A percentile compares a stretch with the other conserved stretches of the same genome.
Evolutionary conservation across 768 basidiomycete genomes (phyloP).

Genomic region (Russula compacta): DNA sequence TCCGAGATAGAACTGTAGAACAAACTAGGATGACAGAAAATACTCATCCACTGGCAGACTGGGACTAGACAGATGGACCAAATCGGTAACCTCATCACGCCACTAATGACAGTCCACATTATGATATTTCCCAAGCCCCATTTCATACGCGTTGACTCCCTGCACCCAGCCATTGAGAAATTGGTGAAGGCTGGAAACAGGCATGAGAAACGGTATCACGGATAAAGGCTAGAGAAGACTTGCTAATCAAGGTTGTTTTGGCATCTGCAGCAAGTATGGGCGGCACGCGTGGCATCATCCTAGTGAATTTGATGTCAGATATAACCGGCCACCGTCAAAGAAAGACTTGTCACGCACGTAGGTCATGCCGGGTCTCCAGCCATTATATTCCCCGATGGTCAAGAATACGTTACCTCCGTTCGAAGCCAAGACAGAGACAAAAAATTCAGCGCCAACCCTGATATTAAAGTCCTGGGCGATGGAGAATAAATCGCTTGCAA

Average conservation of each 20-base stretch:
- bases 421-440: slow-evolving; percentile 39
- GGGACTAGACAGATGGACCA: neutral
- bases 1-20: neutral
- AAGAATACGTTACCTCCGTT: slow-evolving; percentile 46
- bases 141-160: slow-evolving; percentile 44
- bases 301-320: slow-evolving; percentile 20
- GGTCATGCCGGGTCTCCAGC: slow-evolving; percentile 55
- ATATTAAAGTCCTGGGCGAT: slow-evolving; percentile 58
- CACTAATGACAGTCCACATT: slow-evolving; percentile 37
- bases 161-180: slow-evolving; percentile 66
- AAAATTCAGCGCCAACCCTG: slow-evolving; percentile 51
- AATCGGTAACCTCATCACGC: neutral
- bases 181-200: slow-evolving; percentile 46
- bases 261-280: slow-evolving; percentile 50
- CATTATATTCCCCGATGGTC: slow-evolving; percentile 69
- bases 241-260: slow-evolving; percentile 88
- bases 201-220: neutral
- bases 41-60: neutral
- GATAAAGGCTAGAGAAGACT: slow-evolving; percentile 23
- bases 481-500: neutral
- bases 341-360: slow-evolving; percentile 31
- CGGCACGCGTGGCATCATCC: slow-evolving; percentile 51
- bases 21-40: neutral
- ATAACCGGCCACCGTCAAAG: neutral
- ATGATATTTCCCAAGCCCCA: slow-evolving; percentile 54